Percentiles rank a stretch among this genome's conserved stretches.
These are phyloP conservation scores for Austroboletus olivaceoglutinosus DNA, from an alignment of 1,284 basidiomycete genomes.

Conservation along the genomic window DNA sequence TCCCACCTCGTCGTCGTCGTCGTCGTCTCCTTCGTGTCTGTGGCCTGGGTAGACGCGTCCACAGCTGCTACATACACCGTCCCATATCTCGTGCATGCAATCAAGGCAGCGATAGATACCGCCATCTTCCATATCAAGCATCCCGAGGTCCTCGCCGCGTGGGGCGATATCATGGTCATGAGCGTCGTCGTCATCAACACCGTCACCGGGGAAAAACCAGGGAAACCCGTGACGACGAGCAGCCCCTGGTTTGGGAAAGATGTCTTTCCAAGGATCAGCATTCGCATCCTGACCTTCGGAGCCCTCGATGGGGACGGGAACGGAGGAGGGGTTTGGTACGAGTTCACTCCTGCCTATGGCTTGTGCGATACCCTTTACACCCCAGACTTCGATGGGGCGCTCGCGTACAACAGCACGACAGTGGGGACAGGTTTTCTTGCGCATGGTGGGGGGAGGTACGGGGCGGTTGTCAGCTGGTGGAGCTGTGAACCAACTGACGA, in stretches of 20 bases:
- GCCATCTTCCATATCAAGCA: constrained; percentile 67
- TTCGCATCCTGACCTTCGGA: constrained; percentile 16
- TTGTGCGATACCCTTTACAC: constrained; percentile 62
- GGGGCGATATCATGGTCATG: constrained; percentile 14
- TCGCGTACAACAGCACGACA: constrained; percentile 62
- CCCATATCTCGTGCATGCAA: constrained; percentile 74
- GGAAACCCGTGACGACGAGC: constrained; percentile 7
- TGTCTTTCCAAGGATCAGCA: constrained; percentile 59
- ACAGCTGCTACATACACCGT: constrained; percentile 59
- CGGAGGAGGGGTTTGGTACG: constrained; percentile 30
- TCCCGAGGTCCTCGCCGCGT: constrained; percentile 47
- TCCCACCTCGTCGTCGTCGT: constrained; percentile 37
- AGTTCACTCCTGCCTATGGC: constrained; percentile 53
- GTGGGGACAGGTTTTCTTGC: constrained; percentile 71
- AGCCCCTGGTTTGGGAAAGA: constrained; percentile 43
- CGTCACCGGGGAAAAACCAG: constrained; percentile 18
- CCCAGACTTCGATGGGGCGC: constrained; percentile 70
- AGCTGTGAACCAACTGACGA: constrained; percentile 71
- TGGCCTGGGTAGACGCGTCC: constrained; percentile 58
- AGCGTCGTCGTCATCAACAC: constrained; percentile 17
- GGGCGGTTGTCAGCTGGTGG: constrained; percentile 31
- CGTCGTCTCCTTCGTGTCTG: constrained; percentile 32
- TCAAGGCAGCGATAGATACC: constrained; percentile 70
- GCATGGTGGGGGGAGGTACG: constrained; percentile 26
- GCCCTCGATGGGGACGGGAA: constrained; percentile 8